phyloP scores from a whole-genome alignment of 1,284 basidiomycete species.

The Naganishia cerealis region DNA sequence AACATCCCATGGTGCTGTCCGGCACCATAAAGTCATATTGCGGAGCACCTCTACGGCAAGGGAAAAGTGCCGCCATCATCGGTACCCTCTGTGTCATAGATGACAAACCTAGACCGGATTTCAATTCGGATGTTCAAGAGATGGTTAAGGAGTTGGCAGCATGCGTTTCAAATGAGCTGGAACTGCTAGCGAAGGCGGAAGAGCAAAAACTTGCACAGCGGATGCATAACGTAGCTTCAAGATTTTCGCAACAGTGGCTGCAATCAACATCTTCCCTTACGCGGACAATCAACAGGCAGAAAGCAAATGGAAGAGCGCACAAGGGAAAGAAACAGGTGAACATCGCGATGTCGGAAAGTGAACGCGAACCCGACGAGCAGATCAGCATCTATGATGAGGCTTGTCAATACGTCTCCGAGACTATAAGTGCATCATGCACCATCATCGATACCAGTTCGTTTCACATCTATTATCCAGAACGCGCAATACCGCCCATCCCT shows the following conservation, averaged over 20 bases:
- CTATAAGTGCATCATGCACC: slow-evolving; percentile 45
- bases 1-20: slow-evolving; percentile 41
- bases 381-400: slow-evolving; percentile 48
- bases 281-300: slow-evolving; percentile 7
- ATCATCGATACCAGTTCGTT: slow-evolving; percentile 47
- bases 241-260: slow-evolving; percentile 46
- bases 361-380: neutral
- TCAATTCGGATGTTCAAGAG: slow-evolving; percentile 31
- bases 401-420: slow-evolving; percentile 43
- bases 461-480: slow-evolving; percentile 45
- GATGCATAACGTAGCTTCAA: slow-evolving; percentile 48
- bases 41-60: slow-evolving; percentile 39
- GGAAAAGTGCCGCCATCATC: slow-evolving; percentile 37
- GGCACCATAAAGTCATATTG: slow-evolving; percentile 38
- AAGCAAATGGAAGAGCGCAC: neutral
- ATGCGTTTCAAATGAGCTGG: slow-evolving; percentile 43
- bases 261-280: slow-evolving; percentile 35
- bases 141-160: slow-evolving; percentile 41
- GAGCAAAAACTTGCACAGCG: slow-evolving; percentile 37
- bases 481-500: neutral
- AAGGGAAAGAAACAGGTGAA: slow-evolving; percentile 6
- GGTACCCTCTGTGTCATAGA: slow-evolving; percentile 42
- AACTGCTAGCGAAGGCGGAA: slow-evolving; percentile 38
- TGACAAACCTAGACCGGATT: slow-evolving; percentile 39
- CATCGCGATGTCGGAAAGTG: neutral